Evolutionary conservation across 495 filamentous ascomycete species (phyloP), one percentile per base, ranked within the genome.

Genomic region (Stereocaulon alpinum): DNA sequence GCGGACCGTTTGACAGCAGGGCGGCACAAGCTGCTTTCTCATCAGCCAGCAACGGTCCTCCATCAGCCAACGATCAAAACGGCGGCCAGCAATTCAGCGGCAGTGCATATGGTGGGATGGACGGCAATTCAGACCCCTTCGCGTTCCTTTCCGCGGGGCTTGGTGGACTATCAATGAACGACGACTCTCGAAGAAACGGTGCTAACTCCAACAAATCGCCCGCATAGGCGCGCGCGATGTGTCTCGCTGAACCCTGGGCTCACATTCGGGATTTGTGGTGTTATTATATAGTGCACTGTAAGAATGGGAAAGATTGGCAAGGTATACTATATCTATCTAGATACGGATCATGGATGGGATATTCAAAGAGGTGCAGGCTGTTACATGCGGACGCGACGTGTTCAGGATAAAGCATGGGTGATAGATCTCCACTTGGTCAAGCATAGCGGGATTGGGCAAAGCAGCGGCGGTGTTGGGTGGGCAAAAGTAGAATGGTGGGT

Each of bases 1-100:
- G 87, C 44, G 86, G 88, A 40, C 87, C 91, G 2, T 97, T 98
- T 66, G 91, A 95, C 68, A 94, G 91, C 74, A 87, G 93, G 37
- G 88, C 89, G 47, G 86, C 88, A 34, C 91, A 96, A 76, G 88
- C 89, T 17, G 91, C 91, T 20, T 96, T 96, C 74, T 85, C 87
- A 57, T 88, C 87, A 20, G 91, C 89, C 37, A 84, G 86, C 66
- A 90, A 87, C 67, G 84, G 82, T 43, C 82, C 73, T 47, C 70
- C 76, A 17, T 80, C 79, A 32, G 73, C 74, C 44, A 78, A 74
- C 56, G 73, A 71, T 51, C 73, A 77, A 15, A 83, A 83, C 62
- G 80, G 79, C 41, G 80, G 77, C 24, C 81, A 80, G 40, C 48
- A 24, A 34, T 66, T 62, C 34, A 40, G 61, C 50, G 61, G 61